Base-by-base conservation (phyloP, 2,329 filamentous ascomycete species). In the Colletotrichum cereale region DNA sequence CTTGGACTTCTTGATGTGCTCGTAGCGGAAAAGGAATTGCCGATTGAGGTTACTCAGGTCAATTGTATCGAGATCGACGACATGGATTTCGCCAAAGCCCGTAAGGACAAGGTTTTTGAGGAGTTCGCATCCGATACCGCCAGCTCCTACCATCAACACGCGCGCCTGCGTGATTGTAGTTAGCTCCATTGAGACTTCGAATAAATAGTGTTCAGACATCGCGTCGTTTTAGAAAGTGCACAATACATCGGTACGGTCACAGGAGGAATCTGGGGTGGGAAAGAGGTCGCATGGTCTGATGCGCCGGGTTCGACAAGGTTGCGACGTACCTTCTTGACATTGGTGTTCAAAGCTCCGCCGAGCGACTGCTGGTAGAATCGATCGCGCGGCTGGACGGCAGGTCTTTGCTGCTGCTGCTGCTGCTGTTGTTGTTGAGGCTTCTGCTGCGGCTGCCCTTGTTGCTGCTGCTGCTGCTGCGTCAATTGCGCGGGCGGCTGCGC, bases 1-100 rank as follows among this genome's bases (percentile, higher is more conserved):
- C 80, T 99, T 99, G 1, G 96, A 90, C 81, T 97, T 97, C 83
- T 98, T 98, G 83, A 99, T 98, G 79, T 99, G 96, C 80, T 98
- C 95, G 77, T 96, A 92, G 73, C 95, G 90, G 82, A 99, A 99
- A 58, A 99, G 90, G 78, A 99, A 99, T 81, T 99, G 96, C 66
- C 96, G 93, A 78, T 99, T 99, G 62, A 99, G 88, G 80, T 99
- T 99, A 84, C 95, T 97, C 29, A 99, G 88, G 80, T 99, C 96
- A 83, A 99, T 98, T 1, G 96, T 99, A 81, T 99, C 96, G 72
- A 99, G 92, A 82, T 99, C 96, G 76, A 99, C 94, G 56, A 98
- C 92, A 81, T 97, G 93, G 62, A 98, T 91, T 83, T 97, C 93
- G 75, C 94, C 94, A 77, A 97, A 99, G 75, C 96, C 95, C 53